Evolutionary conservation across 2,329 filamentous ascomycete genomes (phyloP), one percentile per base, ranked within the genome.

Genomic region (Hirsutella rhossiliensis): DNA sequence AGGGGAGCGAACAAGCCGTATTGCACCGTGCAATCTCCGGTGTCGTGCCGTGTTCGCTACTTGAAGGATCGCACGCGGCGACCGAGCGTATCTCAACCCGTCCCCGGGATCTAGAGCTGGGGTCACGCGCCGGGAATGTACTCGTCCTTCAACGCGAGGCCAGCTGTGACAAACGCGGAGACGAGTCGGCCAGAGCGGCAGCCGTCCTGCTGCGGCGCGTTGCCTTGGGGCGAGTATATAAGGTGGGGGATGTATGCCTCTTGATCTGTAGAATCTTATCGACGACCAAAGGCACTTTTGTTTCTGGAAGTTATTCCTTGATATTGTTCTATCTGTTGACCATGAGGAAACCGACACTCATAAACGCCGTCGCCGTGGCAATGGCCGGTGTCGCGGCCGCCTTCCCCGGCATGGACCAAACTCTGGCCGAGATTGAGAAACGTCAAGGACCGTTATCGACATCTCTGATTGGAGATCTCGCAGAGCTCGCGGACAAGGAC

Each of bases 401-500:
- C 13, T 40, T 30, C 18, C 42, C 42, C 28, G 42, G 42, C 36
- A 40, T 40, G 29, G 36, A 32, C 11, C 18, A 43, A 17, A 17
- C 41, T 13, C 31, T 42, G 13, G 20, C 5, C 18, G 34, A 38
- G 2, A 13, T 43, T 4, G 19, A 31, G 27, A 37, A 37, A 17
- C 32, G 18, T 8, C 31, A 41, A 38, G 30, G 43, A 17, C 38
- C 28, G 3, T 3, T 34, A 12, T 39, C 40, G 23, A 34, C 40
- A 19, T 23, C 36, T 4, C 45, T 62, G 9, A 53, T 68, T 9
- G 63, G 64, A 6, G 66, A 70, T 45, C 58, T 69, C 5, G 44
- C 49, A 9, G 51, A 40, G 0, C 51, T 63, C 2, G 34, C 43
- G 0, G 55, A 56, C 39, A 47, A 46, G 11, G 45, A 57, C 19